Percentiles rank a stretch among this genome's conserved stretches.
Conservation (phyloP, 257 asterid genomes). For the Nicotiana otophora region DNA sequence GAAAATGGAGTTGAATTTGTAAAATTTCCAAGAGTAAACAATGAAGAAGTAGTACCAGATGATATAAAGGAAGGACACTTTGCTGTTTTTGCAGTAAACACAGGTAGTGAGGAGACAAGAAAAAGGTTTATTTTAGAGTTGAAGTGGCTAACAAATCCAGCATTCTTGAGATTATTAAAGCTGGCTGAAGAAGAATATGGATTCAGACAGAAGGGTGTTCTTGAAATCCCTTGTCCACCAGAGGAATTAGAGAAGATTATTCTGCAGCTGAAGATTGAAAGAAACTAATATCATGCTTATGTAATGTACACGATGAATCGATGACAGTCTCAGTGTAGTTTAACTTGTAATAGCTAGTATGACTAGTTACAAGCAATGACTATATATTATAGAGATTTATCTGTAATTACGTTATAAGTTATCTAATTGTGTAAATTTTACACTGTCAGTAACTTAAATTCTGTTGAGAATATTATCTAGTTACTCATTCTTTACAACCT, state of each 20-base stretch:
- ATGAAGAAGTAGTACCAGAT: slow-evolving; percentile 11
- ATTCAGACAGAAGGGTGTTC: not conserved
- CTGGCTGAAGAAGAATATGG: slow-evolving; percentile 16
- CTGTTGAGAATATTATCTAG: too few species aligned
- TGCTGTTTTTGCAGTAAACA: slow-evolving; percentile 22
- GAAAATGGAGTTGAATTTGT: not conserved
- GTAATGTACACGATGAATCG: too few species aligned
- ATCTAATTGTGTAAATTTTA: not conserved
- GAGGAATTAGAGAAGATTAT: not conserved
- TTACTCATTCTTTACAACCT: too few species aligned
- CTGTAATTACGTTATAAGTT: not conserved
- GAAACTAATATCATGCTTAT: too few species aligned
- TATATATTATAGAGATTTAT: not conserved
- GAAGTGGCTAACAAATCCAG: not conserved
- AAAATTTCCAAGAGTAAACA: not conserved
- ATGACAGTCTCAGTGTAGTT: not conserved
- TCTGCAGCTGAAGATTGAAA: not conserved
- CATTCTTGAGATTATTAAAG: not conserved
- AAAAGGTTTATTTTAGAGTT: slow-evolving; percentile 8
- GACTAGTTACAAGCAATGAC: not conserved
- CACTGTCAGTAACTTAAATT: too few species aligned
- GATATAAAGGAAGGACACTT: slow-evolving; percentile 35
- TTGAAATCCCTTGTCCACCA: slow-evolving; percentile 1
- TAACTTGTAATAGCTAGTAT: not conserved
- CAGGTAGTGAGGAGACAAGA: not conserved